A percentile compares a stretch with the other conserved stretches of the same genome.
Conservation (phyloP, 2,329 filamentous ascomycete species). For the Ambrosiella beaveri region DNA sequence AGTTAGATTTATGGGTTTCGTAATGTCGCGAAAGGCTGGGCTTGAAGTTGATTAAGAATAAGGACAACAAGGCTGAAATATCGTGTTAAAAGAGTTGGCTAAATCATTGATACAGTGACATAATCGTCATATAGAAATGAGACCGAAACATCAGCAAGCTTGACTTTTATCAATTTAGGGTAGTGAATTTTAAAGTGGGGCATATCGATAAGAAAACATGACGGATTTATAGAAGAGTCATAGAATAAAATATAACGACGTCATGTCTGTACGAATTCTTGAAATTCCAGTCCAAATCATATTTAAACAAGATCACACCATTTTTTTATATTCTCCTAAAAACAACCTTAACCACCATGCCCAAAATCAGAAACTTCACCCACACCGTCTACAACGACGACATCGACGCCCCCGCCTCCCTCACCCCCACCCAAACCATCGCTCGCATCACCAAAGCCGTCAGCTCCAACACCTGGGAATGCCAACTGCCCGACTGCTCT, state of each 20-base stretch:
- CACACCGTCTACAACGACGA: conserved; percentile 11
- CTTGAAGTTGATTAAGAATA: neutral
- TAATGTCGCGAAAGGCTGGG: neutral
- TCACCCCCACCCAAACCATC: conserved; percentile 41
- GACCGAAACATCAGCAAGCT: neutral
- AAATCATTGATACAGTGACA: neutral
- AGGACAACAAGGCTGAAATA: neutral
- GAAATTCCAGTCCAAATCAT: neutral
- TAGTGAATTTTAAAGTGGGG: neutral
- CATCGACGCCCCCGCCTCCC: conserved; percentile 3
- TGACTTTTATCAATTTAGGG: neutral
- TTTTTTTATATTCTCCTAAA: neutral
- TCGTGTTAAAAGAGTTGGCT: neutral
- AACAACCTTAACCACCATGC: neutral
- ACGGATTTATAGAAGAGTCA: neutral
- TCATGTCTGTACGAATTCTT: neutral
- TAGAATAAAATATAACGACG: neutral
- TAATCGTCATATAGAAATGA: neutral
- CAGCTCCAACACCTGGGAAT: conserved; percentile 78
- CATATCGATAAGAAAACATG: neutral
- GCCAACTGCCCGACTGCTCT: conserved; percentile 50
- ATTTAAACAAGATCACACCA: neutral
- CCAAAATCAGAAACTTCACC: conserved; percentile 12
- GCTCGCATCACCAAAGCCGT: conserved; percentile 66
- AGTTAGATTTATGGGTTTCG: neutral